Evolutionary conservation across 2,329 filamentous ascomycete species (phyloP).

Genomic region (Amphichorda felina): DNA sequence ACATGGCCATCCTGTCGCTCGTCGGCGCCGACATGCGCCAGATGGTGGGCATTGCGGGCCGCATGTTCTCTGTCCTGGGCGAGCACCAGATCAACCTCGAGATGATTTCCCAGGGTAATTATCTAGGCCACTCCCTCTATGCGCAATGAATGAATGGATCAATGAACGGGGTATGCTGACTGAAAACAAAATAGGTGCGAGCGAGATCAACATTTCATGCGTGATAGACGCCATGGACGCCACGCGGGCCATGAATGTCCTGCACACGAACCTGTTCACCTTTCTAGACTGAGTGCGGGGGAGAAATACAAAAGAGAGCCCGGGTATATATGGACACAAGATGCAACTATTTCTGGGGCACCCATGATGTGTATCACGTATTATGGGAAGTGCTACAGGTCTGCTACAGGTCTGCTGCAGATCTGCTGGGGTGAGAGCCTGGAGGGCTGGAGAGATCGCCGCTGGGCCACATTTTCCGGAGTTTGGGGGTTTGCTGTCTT

Average conservation of each 20-base stretch:
- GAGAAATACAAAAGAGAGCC: background rate
- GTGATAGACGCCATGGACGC: slow-evolving; percentile 89
- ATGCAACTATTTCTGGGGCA: too few relatives aligned
- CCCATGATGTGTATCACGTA: too few relatives aligned
- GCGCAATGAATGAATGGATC: too few relatives aligned
- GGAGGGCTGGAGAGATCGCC: too few relatives aligned
- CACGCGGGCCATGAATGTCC: slow-evolving; percentile 84
- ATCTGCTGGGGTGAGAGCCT: too few relatives aligned
- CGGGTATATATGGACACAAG: too few relatives aligned
- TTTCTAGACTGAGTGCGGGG: slow-evolving; percentile 69
- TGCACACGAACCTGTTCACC: slow-evolving; percentile 94
- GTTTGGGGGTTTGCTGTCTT: too few relatives aligned
- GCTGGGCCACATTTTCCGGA: too few relatives aligned
- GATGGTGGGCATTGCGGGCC: slow-evolving; percentile 86
- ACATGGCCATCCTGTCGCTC: slow-evolving; percentile 92
- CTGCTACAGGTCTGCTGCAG: too few relatives aligned
- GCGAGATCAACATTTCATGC: slow-evolving; percentile 98
- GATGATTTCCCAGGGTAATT: slow-evolving; percentile 93
- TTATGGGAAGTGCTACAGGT: too few relatives aligned
- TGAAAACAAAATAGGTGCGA: slow-evolving; percentile 54
- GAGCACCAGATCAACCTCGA: slow-evolving; percentile 95
- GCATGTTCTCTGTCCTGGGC: slow-evolving; percentile 89
- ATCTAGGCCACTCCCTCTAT: background rate
- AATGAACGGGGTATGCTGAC: background rate
- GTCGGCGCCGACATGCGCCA: slow-evolving; percentile 97